A percentile compares a stretch with the other conserved stretches of the same genome.
phyloP scores from a whole-genome alignment of 2,329 filamentous ascomycete species.

The Stagonosporopsis rhizophila region DNA sequence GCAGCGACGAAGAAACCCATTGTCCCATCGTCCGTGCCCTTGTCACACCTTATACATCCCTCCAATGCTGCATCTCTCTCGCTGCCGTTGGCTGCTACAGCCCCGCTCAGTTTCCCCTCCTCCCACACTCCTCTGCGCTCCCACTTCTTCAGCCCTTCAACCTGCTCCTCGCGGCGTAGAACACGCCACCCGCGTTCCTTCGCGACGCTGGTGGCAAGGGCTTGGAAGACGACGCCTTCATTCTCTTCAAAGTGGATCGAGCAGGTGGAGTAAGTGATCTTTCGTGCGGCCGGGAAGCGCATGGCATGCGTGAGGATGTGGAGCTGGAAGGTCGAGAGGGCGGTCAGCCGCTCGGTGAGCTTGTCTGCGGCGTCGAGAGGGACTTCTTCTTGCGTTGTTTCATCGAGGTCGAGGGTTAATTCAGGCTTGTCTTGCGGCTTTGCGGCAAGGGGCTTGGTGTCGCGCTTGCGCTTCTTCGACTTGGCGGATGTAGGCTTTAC shows the following conservation, averaged over 20 bases:
- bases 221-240: slow-evolving; percentile 78
- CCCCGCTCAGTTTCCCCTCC: slow-evolving; percentile 31
- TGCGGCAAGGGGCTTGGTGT: slow-evolving; percentile 4
- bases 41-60: slow-evolving; percentile 81
- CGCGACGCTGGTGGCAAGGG: slow-evolving; percentile 73
- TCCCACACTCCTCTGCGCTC: slow-evolving; percentile 64
- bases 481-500: slow-evolving; percentile 9
- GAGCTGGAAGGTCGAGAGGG: slow-evolving; percentile 82
- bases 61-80: slow-evolving; percentile 61
- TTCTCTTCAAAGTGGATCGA: slow-evolving; percentile 89
- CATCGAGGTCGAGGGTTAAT: slow-evolving; percentile 36
- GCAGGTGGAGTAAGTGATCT: slow-evolving; percentile 92
- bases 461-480: slow-evolving; percentile 46
- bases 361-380: slow-evolving; percentile 38
- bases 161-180: slow-evolving; percentile 74
- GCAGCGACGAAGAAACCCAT: slow-evolving; percentile 97
- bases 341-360: slow-evolving; percentile 66
- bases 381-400: slow-evolving; percentile 49
- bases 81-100: slow-evolving; percentile 53
- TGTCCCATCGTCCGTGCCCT: slow-evolving; percentile 80
- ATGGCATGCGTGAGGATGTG: slow-evolving; percentile 85
- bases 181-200: slow-evolving; percentile 76
- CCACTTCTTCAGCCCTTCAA: slow-evolving; percentile 79
- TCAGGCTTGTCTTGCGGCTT: neutral
- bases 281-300: slow-evolving; percentile 69